These are phyloP conservation scores for Usnea hakonensis DNA, from an alignment of 495 filamentous ascomycete genomes.

Conservation along the genomic window DNA sequence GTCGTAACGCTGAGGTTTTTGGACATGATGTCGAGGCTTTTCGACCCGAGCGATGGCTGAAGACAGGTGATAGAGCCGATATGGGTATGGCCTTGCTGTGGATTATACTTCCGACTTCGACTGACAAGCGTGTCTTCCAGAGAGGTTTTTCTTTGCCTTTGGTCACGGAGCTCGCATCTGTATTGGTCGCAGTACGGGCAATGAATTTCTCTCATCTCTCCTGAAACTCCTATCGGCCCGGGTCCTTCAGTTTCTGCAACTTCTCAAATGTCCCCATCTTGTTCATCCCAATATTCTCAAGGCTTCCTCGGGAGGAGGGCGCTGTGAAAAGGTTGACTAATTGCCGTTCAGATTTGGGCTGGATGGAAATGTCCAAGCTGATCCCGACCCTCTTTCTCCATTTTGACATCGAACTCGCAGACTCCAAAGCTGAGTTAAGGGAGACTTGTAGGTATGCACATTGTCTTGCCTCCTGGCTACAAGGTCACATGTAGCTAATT, in stretches of 20 bases:
- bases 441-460: constrained; percentile 9
- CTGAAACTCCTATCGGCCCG: not conserved
- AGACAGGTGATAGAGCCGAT: constrained; percentile 12
- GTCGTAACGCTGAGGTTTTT: constrained; percentile 49
- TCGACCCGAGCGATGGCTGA: constrained; percentile 53
- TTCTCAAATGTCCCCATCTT: not conserved
- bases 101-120: not conserved
- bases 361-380: constrained; percentile 30
- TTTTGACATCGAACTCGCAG: constrained; percentile 23
- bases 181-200: constrained; percentile 24
- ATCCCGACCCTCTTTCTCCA: constrained; percentile 28
- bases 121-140: constrained; percentile 33
- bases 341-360: constrained; percentile 14
- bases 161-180: constrained; percentile 28
- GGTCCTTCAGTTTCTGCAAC: not conserved
- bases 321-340: not conserved
- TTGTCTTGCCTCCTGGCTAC: not conserved
- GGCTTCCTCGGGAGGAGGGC: too few relatives aligned
- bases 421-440: constrained; percentile 25
- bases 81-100: constrained; percentile 2
- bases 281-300: not conserved
- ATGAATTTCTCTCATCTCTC: not conserved
- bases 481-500: not conserved
- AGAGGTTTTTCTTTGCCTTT: constrained; percentile 30
- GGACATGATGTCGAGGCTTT: constrained; percentile 50